phyloP scores from a whole-genome alignment of 2,329 filamentous ascomycete genomes.

The Hirsutella minnesotensis region DNA sequence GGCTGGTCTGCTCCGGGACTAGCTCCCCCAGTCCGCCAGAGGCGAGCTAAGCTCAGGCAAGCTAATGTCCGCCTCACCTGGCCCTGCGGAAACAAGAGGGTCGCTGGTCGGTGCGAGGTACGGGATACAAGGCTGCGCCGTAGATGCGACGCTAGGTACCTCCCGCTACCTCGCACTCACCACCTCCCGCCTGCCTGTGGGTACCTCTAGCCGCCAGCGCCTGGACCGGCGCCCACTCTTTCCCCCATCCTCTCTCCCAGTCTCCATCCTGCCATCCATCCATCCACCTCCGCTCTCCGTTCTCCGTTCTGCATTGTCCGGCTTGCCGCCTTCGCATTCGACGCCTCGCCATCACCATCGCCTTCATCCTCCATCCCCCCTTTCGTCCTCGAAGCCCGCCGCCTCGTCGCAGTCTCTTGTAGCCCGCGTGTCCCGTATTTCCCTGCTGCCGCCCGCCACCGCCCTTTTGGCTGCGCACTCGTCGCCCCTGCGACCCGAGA shows the following conservation, averaged over 20 bases:
- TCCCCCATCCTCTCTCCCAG: background rate
- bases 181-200: background rate
- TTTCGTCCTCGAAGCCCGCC: background rate
- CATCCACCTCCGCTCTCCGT: background rate
- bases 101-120: too few relatives aligned
- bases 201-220: background rate
- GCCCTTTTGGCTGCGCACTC: background rate
- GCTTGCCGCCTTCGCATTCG: constrained; percentile 2
- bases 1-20: background rate
- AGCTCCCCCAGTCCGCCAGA: background rate
- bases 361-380: background rate
- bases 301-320: constrained; percentile 3
- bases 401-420: background rate
- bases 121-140: too few relatives aligned
- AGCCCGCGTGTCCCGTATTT: background rate
- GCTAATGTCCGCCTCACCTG: background rate
- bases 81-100: too few relatives aligned
- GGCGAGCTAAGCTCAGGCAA: background rate
- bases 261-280: background rate
- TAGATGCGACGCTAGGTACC: too few relatives aligned
- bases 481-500: constrained; percentile 2
- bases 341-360: background rate
- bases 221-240: background rate
- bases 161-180: background rate
- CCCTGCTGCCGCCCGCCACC: background rate